Evolutionary conservation across 78 protist species (phyloP), one percentile per base, ranked within the genome.

Genomic region (Blattamonas nauphoetae): DNA sequence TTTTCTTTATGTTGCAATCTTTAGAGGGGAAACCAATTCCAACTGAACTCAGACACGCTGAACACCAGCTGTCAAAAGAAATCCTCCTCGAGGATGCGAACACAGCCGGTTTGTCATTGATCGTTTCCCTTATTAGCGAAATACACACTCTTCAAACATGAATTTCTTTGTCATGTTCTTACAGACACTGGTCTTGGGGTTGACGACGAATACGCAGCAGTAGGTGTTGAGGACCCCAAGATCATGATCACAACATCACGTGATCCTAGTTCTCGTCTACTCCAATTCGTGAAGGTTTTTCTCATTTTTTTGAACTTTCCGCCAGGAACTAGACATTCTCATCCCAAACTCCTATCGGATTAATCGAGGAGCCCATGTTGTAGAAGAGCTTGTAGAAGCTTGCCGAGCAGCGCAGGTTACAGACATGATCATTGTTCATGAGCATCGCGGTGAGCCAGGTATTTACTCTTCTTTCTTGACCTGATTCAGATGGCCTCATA

Each of bases 141-240:
- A 4, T 79, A 4, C 32, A 38, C 33, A 21, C 33, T 11, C 42
- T 79, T 79, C 42, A 55, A 55, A 55, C 71, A 1, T 46, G 42
- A 11, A 32, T 21, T 1, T 1, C 64, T 5, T 46, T 5, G 6
- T 46, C 64, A 21, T 6, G 64, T n/a, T n/a, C 4, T 45, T 32
- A 36, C 44, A n/a, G 45, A 81, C 80, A 3, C 80, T 33, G 1
- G 42, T 29, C 35, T 79, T 78, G 81, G 46, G 33, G 78, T 95
- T 41, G 99, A 98, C 79, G 98, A 97, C 89, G 99, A 98, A 91
- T 98, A 98, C 82, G 93, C 93, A 0, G n/a, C 42, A 29, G 98
- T 98, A 0, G 99, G 99, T 5, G 83, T 93, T 33, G 2, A 4
- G 11, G 99, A 98, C 6, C 99, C 99, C 2, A 89, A 91, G 45